These are phyloP conservation scores for Mycena polygramma DNA, from an alignment of 768 basidiomycete genomes.

Conservation along the genomic window DNA sequence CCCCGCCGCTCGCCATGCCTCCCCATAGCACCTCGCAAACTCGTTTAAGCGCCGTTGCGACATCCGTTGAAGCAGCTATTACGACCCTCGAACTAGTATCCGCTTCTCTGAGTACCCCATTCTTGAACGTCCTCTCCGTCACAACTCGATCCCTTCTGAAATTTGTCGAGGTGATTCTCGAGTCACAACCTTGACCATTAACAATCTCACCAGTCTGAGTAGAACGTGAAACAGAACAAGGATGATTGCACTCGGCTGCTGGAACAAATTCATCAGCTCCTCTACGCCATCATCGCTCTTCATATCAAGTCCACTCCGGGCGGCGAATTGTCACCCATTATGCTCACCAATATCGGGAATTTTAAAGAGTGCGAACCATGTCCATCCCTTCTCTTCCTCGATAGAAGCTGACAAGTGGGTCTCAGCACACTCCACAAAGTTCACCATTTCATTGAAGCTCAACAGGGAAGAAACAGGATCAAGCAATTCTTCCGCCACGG, in stretches of 20 bases:
- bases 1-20: too few relatives aligned
- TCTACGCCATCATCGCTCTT: background rate
- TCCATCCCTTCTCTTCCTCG: background rate
- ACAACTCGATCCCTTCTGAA: background rate
- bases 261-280: background rate
- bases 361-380: background rate
- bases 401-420: background rate
- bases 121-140: background rate
- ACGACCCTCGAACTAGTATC: too few relatives aligned
- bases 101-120: background rate
- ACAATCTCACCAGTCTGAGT: background rate
- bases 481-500: background rate
- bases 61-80: too few relatives aligned
- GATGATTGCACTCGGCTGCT: background rate
- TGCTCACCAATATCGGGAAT: background rate
- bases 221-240: background rate
- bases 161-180: background rate
- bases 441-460: slow-evolving; percentile 5
- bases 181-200: background rate
- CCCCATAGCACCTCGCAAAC: too few relatives aligned
- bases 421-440: background rate
- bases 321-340: background rate
- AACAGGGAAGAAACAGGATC: background rate
- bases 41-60: too few relatives aligned
- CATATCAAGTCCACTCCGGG: background rate